Evolutionary conservation across 257 asterid genomes (phyloP).

Genomic region (Nyctanthes arbortristis): DNA sequence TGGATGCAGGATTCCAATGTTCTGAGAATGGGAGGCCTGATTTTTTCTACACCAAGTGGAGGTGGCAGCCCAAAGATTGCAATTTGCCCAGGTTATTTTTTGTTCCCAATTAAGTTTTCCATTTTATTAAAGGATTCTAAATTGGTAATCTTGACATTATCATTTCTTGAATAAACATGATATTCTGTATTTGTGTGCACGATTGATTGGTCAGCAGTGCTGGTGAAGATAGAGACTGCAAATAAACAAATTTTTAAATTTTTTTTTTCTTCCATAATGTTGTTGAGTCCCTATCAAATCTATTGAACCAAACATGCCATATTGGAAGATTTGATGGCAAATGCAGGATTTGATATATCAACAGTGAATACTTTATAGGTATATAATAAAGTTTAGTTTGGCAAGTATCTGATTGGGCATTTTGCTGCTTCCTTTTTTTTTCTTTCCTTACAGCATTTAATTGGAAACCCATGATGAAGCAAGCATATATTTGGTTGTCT

Average conservation of each 20-base stretch:
- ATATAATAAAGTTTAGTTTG: background rate
- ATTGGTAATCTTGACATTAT: background rate
- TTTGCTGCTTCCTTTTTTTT: too few species aligned
- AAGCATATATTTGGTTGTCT: background rate
- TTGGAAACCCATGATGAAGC: too few species aligned
- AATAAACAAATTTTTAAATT: background rate
- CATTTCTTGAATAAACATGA: background rate
- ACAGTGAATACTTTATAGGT: too few species aligned
- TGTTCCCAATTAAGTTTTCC: conserved; percentile 11
- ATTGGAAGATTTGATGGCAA: background rate
- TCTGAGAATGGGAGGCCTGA: conserved; percentile 94
- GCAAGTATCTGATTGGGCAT: background rate
- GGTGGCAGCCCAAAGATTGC: conserved; percentile 95
- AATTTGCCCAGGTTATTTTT: conserved; percentile 74
- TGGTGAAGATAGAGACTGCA: background rate
- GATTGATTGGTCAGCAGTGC: too few species aligned
- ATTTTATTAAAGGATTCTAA: background rate
- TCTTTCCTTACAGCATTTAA: background rate
- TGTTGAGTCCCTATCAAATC: background rate
- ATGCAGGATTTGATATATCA: background rate
- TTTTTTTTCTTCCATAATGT: background rate
- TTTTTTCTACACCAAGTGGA: conserved; percentile 89
- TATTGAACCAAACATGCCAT: background rate
- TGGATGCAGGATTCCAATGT: conserved; percentile 90
- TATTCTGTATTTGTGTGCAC: background rate